phyloP scores from a whole-genome alignment of 2,329 filamentous ascomycete species.

The Cordyceps pruinosa region DNA sequence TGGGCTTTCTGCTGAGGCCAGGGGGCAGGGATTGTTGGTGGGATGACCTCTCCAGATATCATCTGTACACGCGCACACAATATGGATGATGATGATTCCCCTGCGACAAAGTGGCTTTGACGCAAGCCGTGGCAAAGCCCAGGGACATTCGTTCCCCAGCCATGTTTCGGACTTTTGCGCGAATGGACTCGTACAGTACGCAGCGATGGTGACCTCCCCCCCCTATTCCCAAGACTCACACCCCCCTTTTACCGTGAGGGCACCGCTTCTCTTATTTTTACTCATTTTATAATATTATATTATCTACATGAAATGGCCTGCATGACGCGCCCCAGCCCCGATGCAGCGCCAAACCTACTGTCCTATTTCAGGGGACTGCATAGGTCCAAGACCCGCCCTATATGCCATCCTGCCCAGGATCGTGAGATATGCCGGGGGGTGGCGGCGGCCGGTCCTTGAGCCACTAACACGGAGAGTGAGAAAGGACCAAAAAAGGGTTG shows the following conservation, averaged over 20 bases:
- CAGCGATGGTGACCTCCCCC: neutral
- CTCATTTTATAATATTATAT: neutral
- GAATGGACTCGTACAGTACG: neutral
- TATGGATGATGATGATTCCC: neutral
- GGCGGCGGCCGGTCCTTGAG: neutral
- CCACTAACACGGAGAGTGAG: neutral
- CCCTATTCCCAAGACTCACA: neutral
- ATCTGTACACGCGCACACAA: neutral
- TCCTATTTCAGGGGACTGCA: neutral
- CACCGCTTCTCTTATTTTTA: neutral
- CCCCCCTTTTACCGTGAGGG: neutral
- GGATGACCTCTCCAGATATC: neutral
- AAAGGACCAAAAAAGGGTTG: neutral
- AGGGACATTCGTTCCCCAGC: neutral
- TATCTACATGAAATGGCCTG: conserved; percentile 1
- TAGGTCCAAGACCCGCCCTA: neutral
- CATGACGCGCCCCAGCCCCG: neutral
- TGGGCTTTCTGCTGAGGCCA: neutral
- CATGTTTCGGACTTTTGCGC: neutral
- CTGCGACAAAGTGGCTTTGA: neutral
- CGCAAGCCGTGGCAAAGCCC: neutral
- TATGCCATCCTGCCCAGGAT: neutral
- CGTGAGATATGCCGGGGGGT: conserved; percentile 3
- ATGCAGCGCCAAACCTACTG: neutral
- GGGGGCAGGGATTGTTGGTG: neutral